phyloP scores from a whole-genome alignment of 1,139 yeast species.

The Geotrichum restrictum region DNA sequence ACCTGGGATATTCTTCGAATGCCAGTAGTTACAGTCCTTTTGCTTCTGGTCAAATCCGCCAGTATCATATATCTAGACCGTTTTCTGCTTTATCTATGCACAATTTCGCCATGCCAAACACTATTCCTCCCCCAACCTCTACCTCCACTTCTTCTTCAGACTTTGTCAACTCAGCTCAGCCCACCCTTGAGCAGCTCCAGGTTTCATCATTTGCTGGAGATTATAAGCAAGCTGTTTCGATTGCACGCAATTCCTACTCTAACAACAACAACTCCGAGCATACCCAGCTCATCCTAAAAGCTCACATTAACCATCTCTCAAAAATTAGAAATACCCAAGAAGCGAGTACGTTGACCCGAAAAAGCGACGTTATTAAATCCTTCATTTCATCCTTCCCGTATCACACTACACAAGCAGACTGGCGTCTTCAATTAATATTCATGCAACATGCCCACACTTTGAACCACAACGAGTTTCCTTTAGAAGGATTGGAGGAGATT shows the following conservation, averaged over 20 bases:
- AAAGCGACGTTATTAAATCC: slow-evolving; percentile 27
- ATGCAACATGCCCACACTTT: slow-evolving; percentile 42
- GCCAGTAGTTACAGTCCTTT: slow-evolving; percentile 3
- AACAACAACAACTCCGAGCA: background rate
- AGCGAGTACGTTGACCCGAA: background rate
- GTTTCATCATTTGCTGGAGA: slow-evolving; percentile 13
- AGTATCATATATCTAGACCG: slow-evolving; percentile 6
- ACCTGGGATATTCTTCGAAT: background rate
- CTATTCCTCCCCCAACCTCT: background rate
- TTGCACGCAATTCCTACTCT: background rate
- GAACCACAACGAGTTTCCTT: slow-evolving; percentile 39
- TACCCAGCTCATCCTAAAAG: slow-evolving; percentile 21
- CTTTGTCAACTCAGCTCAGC: background rate
- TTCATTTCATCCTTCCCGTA: slow-evolving; percentile 35
- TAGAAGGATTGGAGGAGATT: slow-evolving; percentile 29
- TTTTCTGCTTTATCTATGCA: background rate
- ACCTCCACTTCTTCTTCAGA: background rate
- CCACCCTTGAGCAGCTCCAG: background rate
- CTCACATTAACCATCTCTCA: slow-evolving; percentile 30
- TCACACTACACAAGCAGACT: slow-evolving; percentile 35
- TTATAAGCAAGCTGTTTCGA: slow-evolving; percentile 13
- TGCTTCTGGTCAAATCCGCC: slow-evolving; percentile 9
- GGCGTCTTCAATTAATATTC: slow-evolving; percentile 42
- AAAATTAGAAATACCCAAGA: slow-evolving; percentile 12
- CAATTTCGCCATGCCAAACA: background rate